A percentile compares a stretch with the other conserved stretches of the same genome.
These are phyloP conservation scores for Boletus subparvulus DNA, from an alignment of 768 basidiomycete genomes.

Conservation along the genomic window DNA sequence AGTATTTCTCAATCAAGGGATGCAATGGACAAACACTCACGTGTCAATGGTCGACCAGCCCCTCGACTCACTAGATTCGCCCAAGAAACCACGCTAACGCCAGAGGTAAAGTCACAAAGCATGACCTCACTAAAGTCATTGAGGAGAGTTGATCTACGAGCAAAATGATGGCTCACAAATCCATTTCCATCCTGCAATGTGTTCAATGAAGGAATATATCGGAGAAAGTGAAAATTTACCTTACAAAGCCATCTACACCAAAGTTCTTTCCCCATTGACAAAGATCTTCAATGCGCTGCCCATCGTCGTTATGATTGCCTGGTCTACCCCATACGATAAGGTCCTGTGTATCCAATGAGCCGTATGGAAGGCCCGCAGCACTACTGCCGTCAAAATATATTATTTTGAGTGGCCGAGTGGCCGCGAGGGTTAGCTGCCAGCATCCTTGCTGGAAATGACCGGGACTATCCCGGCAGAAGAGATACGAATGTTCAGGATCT, in stretches of 20 bases:
- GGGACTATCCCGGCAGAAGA: slow-evolving; percentile 33
- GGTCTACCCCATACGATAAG: slow-evolving; percentile 43
- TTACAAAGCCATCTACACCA: slow-evolving; percentile 47
- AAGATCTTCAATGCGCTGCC: slow-evolving; percentile 35
- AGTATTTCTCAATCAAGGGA: not conserved
- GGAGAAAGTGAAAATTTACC: slow-evolving; percentile 22
- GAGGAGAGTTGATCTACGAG: not conserved
- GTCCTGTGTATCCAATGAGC: slow-evolving; percentile 49
- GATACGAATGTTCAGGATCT: slow-evolving; percentile 38
- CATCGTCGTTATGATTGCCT: slow-evolving; percentile 28
- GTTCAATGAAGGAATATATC: not conserved
- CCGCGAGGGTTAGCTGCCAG: slow-evolving; percentile 18
- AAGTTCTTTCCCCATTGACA: slow-evolving; percentile 45
- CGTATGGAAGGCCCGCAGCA: slow-evolving; percentile 42
- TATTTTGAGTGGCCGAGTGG: slow-evolving; percentile 39
- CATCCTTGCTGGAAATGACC: not conserved
- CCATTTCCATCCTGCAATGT: slow-evolving; percentile 28
- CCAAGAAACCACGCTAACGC: slow-evolving; percentile 26
- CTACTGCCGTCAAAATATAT: slow-evolving; percentile 56
- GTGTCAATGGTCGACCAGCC: accelerated
- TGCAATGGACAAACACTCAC: not conserved
- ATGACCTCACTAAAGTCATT: slow-evolving; percentile 34
- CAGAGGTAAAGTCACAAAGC: slow-evolving; percentile 34
- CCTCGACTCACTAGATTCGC: slow-evolving; percentile 5
- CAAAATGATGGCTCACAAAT: slow-evolving; percentile 26